Base-by-base conservation (phyloP, 495 filamentous ascomycete genomes). In the Aspergillus avenaceus region DNA sequence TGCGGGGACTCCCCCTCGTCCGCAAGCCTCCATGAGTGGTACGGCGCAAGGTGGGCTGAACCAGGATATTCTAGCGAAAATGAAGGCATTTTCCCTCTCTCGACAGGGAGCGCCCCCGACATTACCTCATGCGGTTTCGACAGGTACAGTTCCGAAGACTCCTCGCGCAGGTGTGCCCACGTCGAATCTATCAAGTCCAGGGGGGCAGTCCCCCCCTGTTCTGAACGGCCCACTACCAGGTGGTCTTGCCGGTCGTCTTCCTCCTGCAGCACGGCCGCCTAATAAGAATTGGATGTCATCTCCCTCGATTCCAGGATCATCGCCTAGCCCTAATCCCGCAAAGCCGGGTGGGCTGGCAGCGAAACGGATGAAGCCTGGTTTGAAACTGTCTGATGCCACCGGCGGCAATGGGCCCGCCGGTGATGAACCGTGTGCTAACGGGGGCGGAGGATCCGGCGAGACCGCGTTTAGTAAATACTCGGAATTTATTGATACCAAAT, bases 401-500 rank as follows among this genome's bases (percentile, higher is more conserved):
- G 75, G 73, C 2, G 38, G 66, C 2, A 64, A 60, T 29, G 52
- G 56, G 3, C 12, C 62, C 8, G 6, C 63, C 8, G 52, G 58
- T 45, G 60, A 55, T 1, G 38, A 57, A 5, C 16, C 46, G 19
- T 18, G 62, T 37, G 50, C 47, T 41, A 40, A 46, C 45, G 48
- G 50, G 53, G 55, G 45, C 55, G 52, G 53, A 55, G 49, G 44
- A 53, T 48, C 46, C 50, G 62, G 61, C 34, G 83, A 84, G 44
- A 86, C 86, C 3, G 80, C 87, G 41, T 84, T 99, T 63, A 90
- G 84, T 67, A 91, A 96, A 65, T 97, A 95, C 68, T 84, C 91
- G 8, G 82, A 96, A 46, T 92, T 86, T 55, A 88, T 99, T 52
- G 89, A 99, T 60, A 85, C 89, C 1, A 87, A 96, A 62, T 85